A percentile compares a stretch with the other conserved stretches of the same genome.
These are phyloP conservation scores for Rhodotorula toruloides DNA, from an alignment of 768 basidiomycete genomes.

Conservation along the genomic window DNA sequence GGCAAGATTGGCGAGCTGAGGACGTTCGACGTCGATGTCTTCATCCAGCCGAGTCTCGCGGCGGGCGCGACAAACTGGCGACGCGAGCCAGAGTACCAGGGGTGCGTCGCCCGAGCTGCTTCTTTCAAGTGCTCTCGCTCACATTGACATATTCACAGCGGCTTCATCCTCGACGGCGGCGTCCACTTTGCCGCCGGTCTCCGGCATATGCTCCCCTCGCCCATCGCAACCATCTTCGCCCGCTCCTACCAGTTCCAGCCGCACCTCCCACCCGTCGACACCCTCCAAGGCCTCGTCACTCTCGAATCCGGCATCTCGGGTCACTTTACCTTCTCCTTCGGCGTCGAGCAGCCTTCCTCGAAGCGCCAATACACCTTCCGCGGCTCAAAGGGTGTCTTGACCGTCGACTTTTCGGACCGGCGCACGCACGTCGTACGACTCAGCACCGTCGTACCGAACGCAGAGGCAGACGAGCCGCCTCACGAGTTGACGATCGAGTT, in stretches of 20 bases:
- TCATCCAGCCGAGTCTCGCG: conserved; percentile 38
- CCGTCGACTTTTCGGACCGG: conserved; percentile 47
- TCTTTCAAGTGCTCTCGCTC: conserved; percentile 1
- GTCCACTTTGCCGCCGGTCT: conserved; percentile 58
- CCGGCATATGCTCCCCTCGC: conserved; percentile 51
- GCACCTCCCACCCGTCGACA: conserved; percentile 73
- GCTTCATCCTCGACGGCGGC: conserved; percentile 65
- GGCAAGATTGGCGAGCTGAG: conserved; percentile 68
- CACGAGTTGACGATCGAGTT: conserved; percentile 56
- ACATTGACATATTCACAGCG: background rate
- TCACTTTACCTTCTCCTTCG: conserved; percentile 61
- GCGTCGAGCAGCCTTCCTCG: conserved; percentile 52
- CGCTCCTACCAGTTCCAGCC: conserved; percentile 65
- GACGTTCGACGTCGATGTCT: conserved; percentile 59
- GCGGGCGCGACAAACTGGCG: conserved; percentile 55
- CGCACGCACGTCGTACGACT: conserved; percentile 48
- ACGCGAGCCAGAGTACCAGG: conserved; percentile 62
- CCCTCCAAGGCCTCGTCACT: conserved; percentile 52
- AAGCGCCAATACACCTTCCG: conserved; percentile 55
- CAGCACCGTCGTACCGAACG: background rate
- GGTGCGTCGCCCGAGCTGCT: conserved; percentile 8
- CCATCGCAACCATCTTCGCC: conserved; percentile 56
- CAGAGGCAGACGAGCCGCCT: conserved; percentile 45
- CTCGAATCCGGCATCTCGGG: background rate
- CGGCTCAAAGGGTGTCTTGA: conserved; percentile 61